phyloP scores from a whole-genome alignment of 371 early-diverging fungal species.

The Capillidium heterosporum region DNA sequence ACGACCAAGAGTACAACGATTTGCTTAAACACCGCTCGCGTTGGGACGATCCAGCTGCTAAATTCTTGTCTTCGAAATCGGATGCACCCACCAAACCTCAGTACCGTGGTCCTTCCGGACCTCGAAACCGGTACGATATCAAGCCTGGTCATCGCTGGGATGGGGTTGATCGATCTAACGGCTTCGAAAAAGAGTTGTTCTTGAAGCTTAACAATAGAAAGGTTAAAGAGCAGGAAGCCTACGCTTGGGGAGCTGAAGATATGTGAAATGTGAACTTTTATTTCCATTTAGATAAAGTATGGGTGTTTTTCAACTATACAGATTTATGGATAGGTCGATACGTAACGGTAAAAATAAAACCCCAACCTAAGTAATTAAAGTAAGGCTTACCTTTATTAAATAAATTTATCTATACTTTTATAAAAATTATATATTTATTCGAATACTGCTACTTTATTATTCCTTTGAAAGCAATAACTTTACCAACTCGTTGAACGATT shows the following conservation, averaged over 20 bases:
- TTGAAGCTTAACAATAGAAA: slow-evolving; percentile 25
- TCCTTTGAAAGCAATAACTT: too few relatives aligned
- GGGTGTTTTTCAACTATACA: too few relatives aligned
- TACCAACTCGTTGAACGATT: too few relatives aligned
- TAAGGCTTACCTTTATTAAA: too few relatives aligned
- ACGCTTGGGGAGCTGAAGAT: slow-evolving; percentile 47
- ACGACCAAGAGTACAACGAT: slow-evolving; percentile 41
- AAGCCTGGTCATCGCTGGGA: slow-evolving; percentile 83
- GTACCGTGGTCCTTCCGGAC: slow-evolving; percentile 37
- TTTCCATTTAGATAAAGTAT: neutral
- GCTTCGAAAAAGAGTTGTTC: slow-evolving; percentile 51
- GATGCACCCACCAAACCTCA: slow-evolving; percentile 15
- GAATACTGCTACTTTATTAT: too few relatives aligned
- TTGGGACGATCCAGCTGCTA: slow-evolving; percentile 52
- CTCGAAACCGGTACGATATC: slow-evolving; percentile 69
- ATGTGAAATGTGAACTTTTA: slow-evolving; percentile 20
- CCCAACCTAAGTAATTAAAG: too few relatives aligned
- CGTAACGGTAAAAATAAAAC: too few relatives aligned
- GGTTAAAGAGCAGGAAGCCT: slow-evolving; percentile 27
- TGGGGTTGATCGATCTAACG: slow-evolving; percentile 72
- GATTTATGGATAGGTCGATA: too few relatives aligned
- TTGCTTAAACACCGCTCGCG: slow-evolving; percentile 30
- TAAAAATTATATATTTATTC: too few relatives aligned
- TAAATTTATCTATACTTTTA: too few relatives aligned
- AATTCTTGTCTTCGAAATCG: slow-evolving; percentile 24